These are phyloP conservation scores for Sporothrix pseudoabietina DNA, from an alignment of 2,329 filamentous ascomycete genomes.

Conservation along the genomic window DNA sequence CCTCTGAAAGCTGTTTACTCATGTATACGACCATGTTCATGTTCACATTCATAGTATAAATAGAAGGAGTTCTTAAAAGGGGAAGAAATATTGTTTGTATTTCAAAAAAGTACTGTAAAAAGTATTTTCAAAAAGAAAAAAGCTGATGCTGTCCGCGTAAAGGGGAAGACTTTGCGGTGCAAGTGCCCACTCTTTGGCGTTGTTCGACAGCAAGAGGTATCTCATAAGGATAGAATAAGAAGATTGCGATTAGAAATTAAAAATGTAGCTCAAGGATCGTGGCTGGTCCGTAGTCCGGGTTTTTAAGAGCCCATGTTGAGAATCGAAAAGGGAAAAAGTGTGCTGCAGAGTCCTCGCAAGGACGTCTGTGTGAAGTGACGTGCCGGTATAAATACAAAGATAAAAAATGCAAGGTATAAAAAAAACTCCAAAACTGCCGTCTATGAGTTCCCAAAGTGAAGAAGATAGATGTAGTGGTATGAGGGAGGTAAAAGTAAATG, in stretches of 20 bases:
- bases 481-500: neutral
- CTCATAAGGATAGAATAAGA: neutral
- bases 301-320: constrained; percentile 18
- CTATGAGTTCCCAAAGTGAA: constrained; percentile 21
- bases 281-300: constrained; percentile 2
- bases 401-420: constrained; percentile 11
- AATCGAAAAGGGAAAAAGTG: constrained; percentile 9
- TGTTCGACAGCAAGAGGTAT: constrained; percentile 1
- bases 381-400: constrained; percentile 13
- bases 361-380: constrained; percentile 13
- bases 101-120: neutral
- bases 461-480: constrained; percentile 4
- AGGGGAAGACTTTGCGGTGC: too few species aligned
- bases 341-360: neutral
- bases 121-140: neutral
- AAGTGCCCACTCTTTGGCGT: neutral
- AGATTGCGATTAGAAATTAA: constrained; percentile 25
- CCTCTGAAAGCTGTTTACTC: neutral
- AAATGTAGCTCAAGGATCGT: constrained; percentile 19
- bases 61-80: neutral
- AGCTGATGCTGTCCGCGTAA: neutral
- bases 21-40: neutral
- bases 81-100: neutral
- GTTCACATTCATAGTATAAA: neutral
- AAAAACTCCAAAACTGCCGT: constrained; percentile 30